These are phyloP conservation scores for Xylaria arbuscula DNA, from an alignment of 2,329 filamentous ascomycete genomes.

Conservation along the genomic window DNA sequence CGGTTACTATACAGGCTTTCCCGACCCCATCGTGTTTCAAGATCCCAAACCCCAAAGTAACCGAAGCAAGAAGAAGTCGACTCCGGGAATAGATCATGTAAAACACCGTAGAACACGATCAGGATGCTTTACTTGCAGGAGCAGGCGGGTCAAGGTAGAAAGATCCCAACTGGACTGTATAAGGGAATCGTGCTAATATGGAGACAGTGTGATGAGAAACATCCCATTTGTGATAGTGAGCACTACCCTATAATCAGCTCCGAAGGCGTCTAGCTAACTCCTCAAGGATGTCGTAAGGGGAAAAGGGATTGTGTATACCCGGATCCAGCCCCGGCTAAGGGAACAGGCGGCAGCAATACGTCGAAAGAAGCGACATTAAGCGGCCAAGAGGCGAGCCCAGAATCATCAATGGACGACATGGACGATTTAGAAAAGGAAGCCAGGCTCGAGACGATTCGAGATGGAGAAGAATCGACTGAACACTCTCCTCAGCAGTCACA, in stretches of 20 bases:
- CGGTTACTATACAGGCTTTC: slow-evolving; percentile 62
- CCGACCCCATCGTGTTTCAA: slow-evolving; percentile 62
- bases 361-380: slow-evolving; percentile 53
- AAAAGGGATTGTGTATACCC: slow-evolving; percentile 92
- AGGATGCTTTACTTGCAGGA: slow-evolving; percentile 92
- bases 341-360: slow-evolving; percentile 49
- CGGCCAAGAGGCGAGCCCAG: slow-evolving; percentile 60
- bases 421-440: slow-evolving; percentile 57
- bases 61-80: slow-evolving; percentile 63
- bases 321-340: slow-evolving; percentile 67
- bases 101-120: slow-evolving; percentile 95
- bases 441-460: slow-evolving; percentile 64
- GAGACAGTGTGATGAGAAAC: slow-evolving; percentile 87
- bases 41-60: slow-evolving; percentile 58
- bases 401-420: slow-evolving; percentile 65
- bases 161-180: background rate
- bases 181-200: slow-evolving; percentile 41
- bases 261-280: slow-evolving; percentile 43
- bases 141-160: slow-evolving; percentile 83
- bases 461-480: slow-evolving; percentile 63
- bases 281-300: slow-evolving; percentile 86
- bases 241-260: slow-evolving; percentile 29
- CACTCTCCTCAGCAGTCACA: slow-evolving; percentile 41
- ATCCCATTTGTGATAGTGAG: slow-evolving; percentile 84
- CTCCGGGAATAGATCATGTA: slow-evolving; percentile 72